These are phyloP conservation scores for Umbellularia californica DNA, from an alignment of 164 flowering plant genomes.

Conservation along the genomic window DNA sequence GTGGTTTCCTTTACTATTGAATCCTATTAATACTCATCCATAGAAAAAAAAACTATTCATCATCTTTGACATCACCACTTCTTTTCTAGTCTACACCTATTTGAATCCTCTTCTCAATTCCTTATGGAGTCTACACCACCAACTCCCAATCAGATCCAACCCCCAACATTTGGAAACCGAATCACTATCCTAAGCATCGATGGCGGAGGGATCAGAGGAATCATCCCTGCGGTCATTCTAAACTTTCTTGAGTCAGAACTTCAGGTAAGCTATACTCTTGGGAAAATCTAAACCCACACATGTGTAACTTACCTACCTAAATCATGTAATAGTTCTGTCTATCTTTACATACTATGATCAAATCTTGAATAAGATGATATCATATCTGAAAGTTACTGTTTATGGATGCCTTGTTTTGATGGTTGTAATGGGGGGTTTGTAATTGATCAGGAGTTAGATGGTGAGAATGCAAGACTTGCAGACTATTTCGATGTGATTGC, in stretches of 20 bases:
- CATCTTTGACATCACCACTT: too few species aligned
- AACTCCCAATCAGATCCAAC: slow-evolving; percentile 10
- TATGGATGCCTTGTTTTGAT: neutral
- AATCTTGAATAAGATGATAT: too few species aligned
- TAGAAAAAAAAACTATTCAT: too few species aligned
- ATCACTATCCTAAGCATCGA: slow-evolving; percentile 40
- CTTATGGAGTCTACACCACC: neutral
- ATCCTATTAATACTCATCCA: too few species aligned
- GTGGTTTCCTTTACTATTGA: too few species aligned
- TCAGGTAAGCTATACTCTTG: slow-evolving; percentile 15
- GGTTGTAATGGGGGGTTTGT: neutral
- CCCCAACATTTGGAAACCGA: slow-evolving; percentile 26
- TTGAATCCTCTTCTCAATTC: neutral
- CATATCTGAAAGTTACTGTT: neutral
- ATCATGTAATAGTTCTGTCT: too few species aligned
- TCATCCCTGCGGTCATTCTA: slow-evolving; percentile 33
- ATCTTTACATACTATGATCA: too few species aligned
- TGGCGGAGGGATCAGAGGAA: slow-evolving; percentile 39
- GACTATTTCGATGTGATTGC: slow-evolving; percentile 41
- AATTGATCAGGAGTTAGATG: slow-evolving; percentile 22
- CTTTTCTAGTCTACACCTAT: too few species aligned
- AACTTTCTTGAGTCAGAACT: slow-evolving; percentile 27
- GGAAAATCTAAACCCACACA: neutral
- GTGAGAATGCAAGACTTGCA: slow-evolving; percentile 28
- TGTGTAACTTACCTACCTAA: too few species aligned